Evolutionary conservation across 306 rosid species (phyloP).

Genomic region (Lithocarpus polystachyus): DNA sequence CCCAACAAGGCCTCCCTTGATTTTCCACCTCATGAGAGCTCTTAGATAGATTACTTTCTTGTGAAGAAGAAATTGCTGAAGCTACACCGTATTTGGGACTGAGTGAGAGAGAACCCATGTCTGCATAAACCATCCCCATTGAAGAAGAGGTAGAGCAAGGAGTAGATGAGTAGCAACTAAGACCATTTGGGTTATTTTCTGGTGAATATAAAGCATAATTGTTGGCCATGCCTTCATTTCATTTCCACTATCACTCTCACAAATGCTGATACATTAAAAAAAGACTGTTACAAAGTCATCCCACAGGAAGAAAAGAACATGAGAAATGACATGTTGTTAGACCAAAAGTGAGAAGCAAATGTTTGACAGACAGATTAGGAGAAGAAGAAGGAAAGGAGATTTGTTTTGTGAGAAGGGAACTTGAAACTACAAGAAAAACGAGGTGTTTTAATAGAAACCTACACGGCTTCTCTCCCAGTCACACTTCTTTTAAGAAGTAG

Average conservation of each 20-base stretch:
- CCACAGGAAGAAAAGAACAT: slow-evolving; percentile 9
- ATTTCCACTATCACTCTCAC: slow-evolving; percentile 42
- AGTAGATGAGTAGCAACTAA: slow-evolving; percentile 17
- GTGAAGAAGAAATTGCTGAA: slow-evolving; percentile 50
- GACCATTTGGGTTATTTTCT: slow-evolving; percentile 32
- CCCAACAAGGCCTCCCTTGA: slow-evolving; percentile 41
- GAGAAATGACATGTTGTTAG: neutral
- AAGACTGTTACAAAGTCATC: slow-evolving; percentile 35
- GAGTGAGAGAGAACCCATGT: slow-evolving; percentile 68
- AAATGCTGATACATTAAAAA: slow-evolving; percentile 1
- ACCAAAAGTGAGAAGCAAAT: slow-evolving; percentile 14
- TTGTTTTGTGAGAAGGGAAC: slow-evolving; percentile 13
- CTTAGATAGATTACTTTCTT: slow-evolving; percentile 35
- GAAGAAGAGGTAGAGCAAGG: slow-evolving; percentile 30
- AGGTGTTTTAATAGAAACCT: slow-evolving; percentile 24
- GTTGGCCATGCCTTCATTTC: slow-evolving; percentile 51
- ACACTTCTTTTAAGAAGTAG: slow-evolving; percentile 33
- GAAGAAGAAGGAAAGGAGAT: slow-evolving; percentile 3
- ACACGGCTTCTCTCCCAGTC: slow-evolving; percentile 12
- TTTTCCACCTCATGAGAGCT: slow-evolving; percentile 30
- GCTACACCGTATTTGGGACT: slow-evolving; percentile 41
- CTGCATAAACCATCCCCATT: slow-evolving; percentile 61
- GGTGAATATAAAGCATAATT: slow-evolving; percentile 24
- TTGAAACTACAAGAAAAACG: slow-evolving; percentile 33
- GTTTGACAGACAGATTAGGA: slow-evolving; percentile 25